Evolutionary conservation across 176 grass and related monocot genomes (phyloP).

Genomic region (sorghum (Sorghum bicolor)): Sorghum_bicolor_NCBIv3 NC_012870.2:79376501-79377000

Average conservation of each 20-base stretch:
- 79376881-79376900: slow-evolving; percentile 90
- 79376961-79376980: slow-evolving; percentile 87
- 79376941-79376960: slow-evolving; percentile 65
- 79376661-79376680: slow-evolving; percentile 90
- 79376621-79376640: slow-evolving; percentile 7
- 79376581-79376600: no score
- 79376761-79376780: slow-evolving; percentile 46
- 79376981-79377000: slow-evolving; percentile 91
- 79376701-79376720: slow-evolving; percentile 77
- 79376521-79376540: not conserved
- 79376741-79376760: slow-evolving; percentile 68
- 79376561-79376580: not conserved
- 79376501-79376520: not conserved
- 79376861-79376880: not conserved
- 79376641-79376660: slow-evolving; percentile 75
- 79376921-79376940: slow-evolving; percentile 77
- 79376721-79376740: slow-evolving; percentile 79
- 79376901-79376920: slow-evolving; percentile 97
- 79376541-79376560: not conserved
- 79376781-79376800: not conserved
- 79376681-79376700: slow-evolving; percentile 74
- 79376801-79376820: not conserved
- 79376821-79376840: not conserved
- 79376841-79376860: not conserved
- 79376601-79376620: not conserved